Evolutionary conservation across 257 asterid species (phyloP).

Genomic region (Oldenlandia corymbosa): DNA sequence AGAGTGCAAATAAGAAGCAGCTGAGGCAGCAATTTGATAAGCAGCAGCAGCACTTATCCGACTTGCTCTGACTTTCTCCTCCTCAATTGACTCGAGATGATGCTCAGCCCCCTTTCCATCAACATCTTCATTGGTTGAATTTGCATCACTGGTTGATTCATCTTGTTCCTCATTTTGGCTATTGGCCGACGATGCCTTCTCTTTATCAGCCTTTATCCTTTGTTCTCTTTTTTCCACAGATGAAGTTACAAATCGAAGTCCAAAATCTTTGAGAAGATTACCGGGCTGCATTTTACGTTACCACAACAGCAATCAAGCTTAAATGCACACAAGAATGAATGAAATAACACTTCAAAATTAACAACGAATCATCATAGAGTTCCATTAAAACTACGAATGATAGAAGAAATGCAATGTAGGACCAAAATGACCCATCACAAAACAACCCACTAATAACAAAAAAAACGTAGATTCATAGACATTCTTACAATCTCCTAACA

Average conservation of each 20-base stretch:
- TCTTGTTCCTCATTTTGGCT: not conserved
- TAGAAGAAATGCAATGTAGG: not conserved
- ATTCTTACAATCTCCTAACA: no score
- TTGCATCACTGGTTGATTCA: slow-evolving; percentile 32
- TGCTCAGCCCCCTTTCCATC: slow-evolving; percentile 23
- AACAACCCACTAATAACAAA: no score
- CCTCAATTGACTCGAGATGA: slow-evolving; percentile 16
- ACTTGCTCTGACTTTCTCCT: slow-evolving; percentile 25
- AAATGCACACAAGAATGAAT: not conserved
- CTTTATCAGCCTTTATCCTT: slow-evolving; percentile 45
- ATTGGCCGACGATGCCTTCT: slow-evolving; percentile 22
- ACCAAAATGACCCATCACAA: no score
- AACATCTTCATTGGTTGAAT: slow-evolving; percentile 20
- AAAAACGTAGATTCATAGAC: no score
- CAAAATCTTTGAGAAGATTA: slow-evolving; percentile 51
- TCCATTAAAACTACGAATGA: not conserved
- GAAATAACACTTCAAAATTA: no score
- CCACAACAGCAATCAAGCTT: not conserved
- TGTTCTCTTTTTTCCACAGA: slow-evolving; percentile 81
- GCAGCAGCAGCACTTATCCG: slow-evolving; percentile 54
- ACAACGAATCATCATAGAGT: not conserved
- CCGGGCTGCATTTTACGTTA: slow-evolving; percentile 44
- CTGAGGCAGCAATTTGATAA: slow-evolving; percentile 86
- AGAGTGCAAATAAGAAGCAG: slow-evolving; percentile 88
- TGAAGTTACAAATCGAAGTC: slow-evolving; percentile 61